Conservation (phyloP, 2,329 filamentous ascomycete species). For the Aspergillus chevalieri region DNA sequence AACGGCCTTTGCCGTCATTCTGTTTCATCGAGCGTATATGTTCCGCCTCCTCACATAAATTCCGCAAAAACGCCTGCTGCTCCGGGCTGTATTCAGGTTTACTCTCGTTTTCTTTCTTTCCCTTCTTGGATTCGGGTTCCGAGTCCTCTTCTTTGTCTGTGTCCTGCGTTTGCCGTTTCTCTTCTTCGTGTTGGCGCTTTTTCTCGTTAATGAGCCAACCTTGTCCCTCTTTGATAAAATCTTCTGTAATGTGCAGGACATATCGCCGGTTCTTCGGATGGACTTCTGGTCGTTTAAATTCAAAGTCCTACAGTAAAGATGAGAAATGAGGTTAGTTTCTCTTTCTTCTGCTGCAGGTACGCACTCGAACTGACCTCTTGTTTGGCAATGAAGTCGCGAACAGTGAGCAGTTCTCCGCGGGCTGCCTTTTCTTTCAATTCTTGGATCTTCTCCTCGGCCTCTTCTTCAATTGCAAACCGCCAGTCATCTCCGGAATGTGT, state of each 20-base stretch:
- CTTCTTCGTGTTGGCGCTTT: constrained; percentile 26
- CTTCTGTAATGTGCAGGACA: constrained; percentile 45
- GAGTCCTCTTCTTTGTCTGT: constrained; percentile 7
- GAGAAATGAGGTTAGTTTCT: background rate
- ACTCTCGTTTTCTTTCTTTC: constrained; percentile 6
- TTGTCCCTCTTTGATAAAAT: constrained; percentile 45
- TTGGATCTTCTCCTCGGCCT: constrained; percentile 20
- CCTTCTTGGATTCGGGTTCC: constrained; percentile 10
- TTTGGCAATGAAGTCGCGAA: constrained; percentile 21
- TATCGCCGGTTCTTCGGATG: constrained; percentile 46
- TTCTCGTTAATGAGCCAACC: constrained; percentile 46
- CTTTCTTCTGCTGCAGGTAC: background rate
- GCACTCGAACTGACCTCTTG: constrained; percentile 15
- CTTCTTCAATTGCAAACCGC: constrained; percentile 15
- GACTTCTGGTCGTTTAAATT: constrained; percentile 39
- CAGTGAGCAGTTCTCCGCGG: constrained; percentile 19
- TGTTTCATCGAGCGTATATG: constrained; percentile 33
- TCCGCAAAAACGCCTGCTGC: constrained; percentile 39
- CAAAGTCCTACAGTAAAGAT: constrained; percentile 32
- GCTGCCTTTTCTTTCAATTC: constrained; percentile 19
- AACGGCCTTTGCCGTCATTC: constrained; percentile 41
- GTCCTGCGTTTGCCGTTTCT: constrained; percentile 11
- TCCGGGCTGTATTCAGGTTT: constrained; percentile 36
- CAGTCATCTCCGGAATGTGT: constrained; percentile 29
- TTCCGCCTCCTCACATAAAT: constrained; percentile 41